Conservation (phyloP, 352 stramenopile species). For the Globisporangium solare region DNA sequence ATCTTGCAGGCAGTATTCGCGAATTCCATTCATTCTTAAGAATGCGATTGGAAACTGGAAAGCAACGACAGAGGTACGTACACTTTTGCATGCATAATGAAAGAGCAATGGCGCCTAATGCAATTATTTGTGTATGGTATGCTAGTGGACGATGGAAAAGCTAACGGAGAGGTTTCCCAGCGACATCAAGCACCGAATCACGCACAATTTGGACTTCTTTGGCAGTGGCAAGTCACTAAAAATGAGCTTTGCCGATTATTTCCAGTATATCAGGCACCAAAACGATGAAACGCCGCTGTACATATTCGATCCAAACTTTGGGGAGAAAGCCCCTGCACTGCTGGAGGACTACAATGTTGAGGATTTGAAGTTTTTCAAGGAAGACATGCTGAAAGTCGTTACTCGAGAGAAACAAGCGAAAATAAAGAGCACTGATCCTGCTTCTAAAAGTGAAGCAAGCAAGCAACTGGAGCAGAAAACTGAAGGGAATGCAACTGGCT, state of each 20-base stretch:
- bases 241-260: constrained; percentile 78
- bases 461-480: background rate
- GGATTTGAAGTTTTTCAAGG: constrained; percentile 63
- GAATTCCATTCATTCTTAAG: constrained; percentile 68
- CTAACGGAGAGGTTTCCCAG: constrained; percentile 41
- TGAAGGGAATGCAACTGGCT: constrained; percentile 18
- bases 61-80: constrained; percentile 51
- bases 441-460: background rate
- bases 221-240: constrained; percentile 46
- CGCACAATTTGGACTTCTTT: constrained; percentile 78
- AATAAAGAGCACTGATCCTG: constrained; percentile 8
- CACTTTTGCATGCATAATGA: background rate
- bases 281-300: constrained; percentile 86
- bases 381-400: constrained; percentile 66
- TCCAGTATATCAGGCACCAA: constrained; percentile 53
- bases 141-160: constrained; percentile 70
- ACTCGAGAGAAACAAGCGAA: constrained; percentile 16
- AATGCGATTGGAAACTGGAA: constrained; percentile 68
- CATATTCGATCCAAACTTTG: constrained; percentile 84
- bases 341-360: constrained; percentile 62
- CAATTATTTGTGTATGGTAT: constrained; percentile 4
- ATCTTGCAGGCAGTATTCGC: constrained; percentile 49
- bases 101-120: background rate
- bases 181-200: constrained; percentile 55
- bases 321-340: constrained; percentile 72